Evolutionary conservation across 2,329 filamentous ascomycete genomes (phyloP), one percentile per base, ranked within the genome.

Genomic region (Xylariaceae sp.): DNA sequence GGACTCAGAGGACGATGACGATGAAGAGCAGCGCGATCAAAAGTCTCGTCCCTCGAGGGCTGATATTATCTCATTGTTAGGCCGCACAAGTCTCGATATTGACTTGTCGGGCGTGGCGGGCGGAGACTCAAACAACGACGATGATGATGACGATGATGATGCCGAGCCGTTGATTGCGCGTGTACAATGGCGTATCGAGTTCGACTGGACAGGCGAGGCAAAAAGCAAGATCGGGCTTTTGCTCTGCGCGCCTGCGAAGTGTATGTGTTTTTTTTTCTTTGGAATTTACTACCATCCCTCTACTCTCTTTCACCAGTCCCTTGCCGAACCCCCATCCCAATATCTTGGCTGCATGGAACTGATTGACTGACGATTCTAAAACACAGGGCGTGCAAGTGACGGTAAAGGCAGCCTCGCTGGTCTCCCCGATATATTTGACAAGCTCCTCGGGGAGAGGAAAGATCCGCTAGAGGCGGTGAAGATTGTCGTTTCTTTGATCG

Each of bases 141-240:
- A 19, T 19, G 19, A 19, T 50, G 66, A 72, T 1, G 66, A 61
- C 62, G 50, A 64, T 49, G 59, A 61, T 71, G 52, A 69, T 47
- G 67, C 72, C 0, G 65, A 67, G 1, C 57, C 71, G 7, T 72
- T 78, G 2, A 67, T 73, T 8, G 53, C 84, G 3, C 76, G 81
- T 30, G 70, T 89, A 1, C 73, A 77, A 54, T 89, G 86, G 86
- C 73, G 70, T 46, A 83, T 87, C 43, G 70, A 71, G 1, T 87
- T 89, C 63, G 86, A 89, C 67, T 89, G 85, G 86, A 85, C 85
- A 0, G 86, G 86, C 4, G 86, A 89, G 65, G 85, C 83, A 3
- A 78, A 80, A 63, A 87, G 80, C 60, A 73, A 73, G 44, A 69
- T 88, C 12, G 72, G 71, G 3, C 73, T 85, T 8, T 66, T 80